Base-by-base conservation (phyloP, 1,284 basidiomycete species). In the Earliella scabrosa region DNA sequence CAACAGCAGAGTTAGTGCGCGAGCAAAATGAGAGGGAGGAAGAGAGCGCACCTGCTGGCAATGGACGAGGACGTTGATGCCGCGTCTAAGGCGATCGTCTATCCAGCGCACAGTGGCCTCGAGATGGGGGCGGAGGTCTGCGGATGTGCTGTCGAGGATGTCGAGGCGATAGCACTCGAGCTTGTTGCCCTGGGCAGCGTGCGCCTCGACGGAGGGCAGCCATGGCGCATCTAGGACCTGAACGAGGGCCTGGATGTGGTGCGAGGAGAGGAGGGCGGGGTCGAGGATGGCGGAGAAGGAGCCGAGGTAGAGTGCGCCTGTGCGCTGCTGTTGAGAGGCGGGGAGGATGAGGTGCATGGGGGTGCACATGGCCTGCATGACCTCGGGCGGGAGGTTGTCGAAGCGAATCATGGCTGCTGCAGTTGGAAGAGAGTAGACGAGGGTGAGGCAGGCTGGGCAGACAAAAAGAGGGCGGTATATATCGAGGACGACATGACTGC, bases 321-420 rank as follows among this genome's bases (percentile, higher is more conserved):
- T 66, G 56, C 59, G 49, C 60, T 45, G 56, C 63, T 31, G 64
- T 65, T 51, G 54, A 55, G 70, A 57, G 66, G 68, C 59, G 5
- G 82, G 75, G 21, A 85, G 73, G 65, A 90, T 82, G 58, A 79
- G 79, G 71, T 90, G 88, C 88, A 90, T 88, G 0, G 88, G 88
- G 0, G 88, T 90, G 75, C 86, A 89, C 83, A 90, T 87, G 16
- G 88, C 84, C 70, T 89, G 84, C 79, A 87, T 84, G 52, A 90
- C 86, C 62, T 88, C 88, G 31, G 81, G 80, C 13, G 87, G 77
- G 56, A 90, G 71, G 56, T 76, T 79, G 68, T 88, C 86, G 77
- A 89, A 90, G 56, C 86, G 80, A 67, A 90, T 88, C 87, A 90
- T 90, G 46, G 60, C 67, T 48, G 43, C 7, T 8, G 14, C 2